A percentile compares a stretch with the other conserved stretches of the same genome.
Evolutionary conservation across 2,329 filamentous ascomycete species (phyloP).

Genomic region (Parasarocladium wereldwijsianum): DNA sequence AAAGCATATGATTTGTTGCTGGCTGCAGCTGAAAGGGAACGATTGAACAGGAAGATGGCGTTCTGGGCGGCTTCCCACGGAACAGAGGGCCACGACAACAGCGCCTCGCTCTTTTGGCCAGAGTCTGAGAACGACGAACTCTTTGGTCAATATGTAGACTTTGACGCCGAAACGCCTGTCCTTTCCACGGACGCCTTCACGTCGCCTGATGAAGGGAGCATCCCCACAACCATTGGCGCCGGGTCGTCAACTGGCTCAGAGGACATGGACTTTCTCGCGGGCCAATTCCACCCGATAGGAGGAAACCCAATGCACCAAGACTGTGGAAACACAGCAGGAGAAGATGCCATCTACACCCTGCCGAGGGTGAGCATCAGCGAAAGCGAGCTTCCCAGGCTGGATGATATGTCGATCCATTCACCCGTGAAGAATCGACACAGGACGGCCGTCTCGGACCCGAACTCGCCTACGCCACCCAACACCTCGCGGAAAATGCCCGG

Average conservation of each 20-base stretch:
- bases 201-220: conserved; percentile 1
- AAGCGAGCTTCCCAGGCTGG: conserved; percentile 29
- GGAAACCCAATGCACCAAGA: background rate
- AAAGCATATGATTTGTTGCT: too few relatives aligned
- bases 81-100: conserved; percentile 18
- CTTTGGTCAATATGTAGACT: conserved; percentile 22
- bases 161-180: conserved; percentile 15
- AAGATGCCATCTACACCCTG: conserved; percentile 3
- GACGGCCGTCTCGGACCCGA: conserved; percentile 14
- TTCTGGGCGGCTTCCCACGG: conserved; percentile 21
- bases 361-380: conserved; percentile 27
- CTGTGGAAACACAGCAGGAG: background rate
- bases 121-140: conserved; percentile 19
- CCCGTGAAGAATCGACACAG: conserved; percentile 16
- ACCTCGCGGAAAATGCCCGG: conserved; percentile 10
- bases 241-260: conserved; percentile 21
- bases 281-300: conserved; percentile 4
- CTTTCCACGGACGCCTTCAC: conserved; percentile 9
- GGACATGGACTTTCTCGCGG: conserved; percentile 21
- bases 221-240: conserved; percentile 16
- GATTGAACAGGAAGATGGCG: conserved; percentile 17
- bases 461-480: conserved; percentile 18
- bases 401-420: conserved; percentile 30
- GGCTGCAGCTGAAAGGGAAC: too few relatives aligned
- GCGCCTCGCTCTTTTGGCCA: conserved; percentile 20